phyloP scores from a whole-genome alignment of 2,329 filamentous ascomycete species.

The Zymoseptoria brevis region DNA sequence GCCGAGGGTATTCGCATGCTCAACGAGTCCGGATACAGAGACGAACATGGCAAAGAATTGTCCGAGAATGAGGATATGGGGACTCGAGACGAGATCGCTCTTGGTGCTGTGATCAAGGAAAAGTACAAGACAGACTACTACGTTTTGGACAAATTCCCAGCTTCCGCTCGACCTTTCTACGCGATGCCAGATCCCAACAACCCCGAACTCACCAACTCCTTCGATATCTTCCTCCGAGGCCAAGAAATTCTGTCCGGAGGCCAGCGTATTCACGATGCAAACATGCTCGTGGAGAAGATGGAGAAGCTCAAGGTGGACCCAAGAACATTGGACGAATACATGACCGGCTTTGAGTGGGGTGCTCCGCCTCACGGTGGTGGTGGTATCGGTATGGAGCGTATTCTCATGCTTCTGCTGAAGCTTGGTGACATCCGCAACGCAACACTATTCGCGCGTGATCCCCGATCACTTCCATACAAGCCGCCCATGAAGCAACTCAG shows the following conservation, averaged over 20 bases:
- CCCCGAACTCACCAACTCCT: constrained; percentile 73
- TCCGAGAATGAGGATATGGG: constrained; percentile 71
- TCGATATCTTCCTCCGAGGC: constrained; percentile 88
- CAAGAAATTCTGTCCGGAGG: constrained; percentile 90
- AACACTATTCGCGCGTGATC: constrained; percentile 79
- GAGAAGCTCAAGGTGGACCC: constrained; percentile 65
- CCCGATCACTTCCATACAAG: constrained; percentile 71
- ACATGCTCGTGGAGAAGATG: constrained; percentile 71
- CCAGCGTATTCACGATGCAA: constrained; percentile 80
- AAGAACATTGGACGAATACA: constrained; percentile 80
- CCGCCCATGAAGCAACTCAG: constrained; percentile 58
- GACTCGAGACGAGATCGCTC: constrained; percentile 77
- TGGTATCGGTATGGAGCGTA: constrained; percentile 81
- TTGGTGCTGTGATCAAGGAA: constrained; percentile 76
- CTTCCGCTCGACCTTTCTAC: constrained; percentile 79
- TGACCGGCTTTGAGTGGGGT: constrained; percentile 80
- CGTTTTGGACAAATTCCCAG: constrained; percentile 87
- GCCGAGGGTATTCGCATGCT: constrained; percentile 71
- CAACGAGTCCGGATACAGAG: constrained; percentile 65
- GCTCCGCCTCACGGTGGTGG: constrained; percentile 84
- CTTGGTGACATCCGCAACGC: constrained; percentile 85
- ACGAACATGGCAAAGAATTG: constrained; percentile 65
- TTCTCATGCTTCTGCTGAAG: constrained; percentile 77
- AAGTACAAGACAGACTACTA: constrained; percentile 88
- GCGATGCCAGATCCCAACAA: constrained; percentile 75